Evolutionary conservation across 2,329 filamentous ascomycete species (phyloP), one percentile per base, ranked within the genome.

Genomic region (Cytospora piceicola): DNA sequence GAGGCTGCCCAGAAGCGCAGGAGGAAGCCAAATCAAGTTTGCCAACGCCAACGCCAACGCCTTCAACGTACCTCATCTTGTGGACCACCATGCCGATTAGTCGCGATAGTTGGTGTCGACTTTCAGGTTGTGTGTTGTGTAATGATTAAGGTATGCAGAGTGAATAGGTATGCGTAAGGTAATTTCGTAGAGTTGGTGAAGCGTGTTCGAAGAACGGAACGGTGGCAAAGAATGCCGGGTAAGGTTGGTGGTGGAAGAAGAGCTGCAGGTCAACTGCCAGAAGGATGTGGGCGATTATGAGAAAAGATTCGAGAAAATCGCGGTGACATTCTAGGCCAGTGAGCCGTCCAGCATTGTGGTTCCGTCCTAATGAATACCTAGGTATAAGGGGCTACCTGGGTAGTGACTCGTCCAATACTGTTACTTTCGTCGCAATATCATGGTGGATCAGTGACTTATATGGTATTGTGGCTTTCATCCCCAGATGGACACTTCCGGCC

Each of bases 1-100:
- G 42, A 22, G 42, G 14, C 8, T n/a, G 14, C 42, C 17, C n/a
- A 49, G 8, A 22, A 49, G 46, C n/a, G 46, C 39, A 7, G n/a
- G 22, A 49, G 46, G n/a, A 24, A 49, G n/a, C 1, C n/a, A 49
- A 8, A 7, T 7, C 52, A 55, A 42, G 24, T 4, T 24, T 3
- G 6, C 20, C 8, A 46, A 30, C 1, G 12, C 15, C 27, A 15
- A 14, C 29, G 22, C 52, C 53, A 32, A 30, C 51, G 46, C 27
- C 34, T 36, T 42, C 9, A 24, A 49, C 65, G 39, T 58, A 67
- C 65, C 62, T 67, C 54, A 65, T 54, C 34, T 52, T 62, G 12
- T 58, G 56, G 12, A 58, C 46, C 11, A 30, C 61, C 65, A 58
- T 62, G 22, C n/a, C 39, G 24, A 8, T 22, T 22, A 36, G 11